Base-by-base conservation (phyloP, 1,139 yeast genomes). In the Wickerhamomyces sp. region DNA sequence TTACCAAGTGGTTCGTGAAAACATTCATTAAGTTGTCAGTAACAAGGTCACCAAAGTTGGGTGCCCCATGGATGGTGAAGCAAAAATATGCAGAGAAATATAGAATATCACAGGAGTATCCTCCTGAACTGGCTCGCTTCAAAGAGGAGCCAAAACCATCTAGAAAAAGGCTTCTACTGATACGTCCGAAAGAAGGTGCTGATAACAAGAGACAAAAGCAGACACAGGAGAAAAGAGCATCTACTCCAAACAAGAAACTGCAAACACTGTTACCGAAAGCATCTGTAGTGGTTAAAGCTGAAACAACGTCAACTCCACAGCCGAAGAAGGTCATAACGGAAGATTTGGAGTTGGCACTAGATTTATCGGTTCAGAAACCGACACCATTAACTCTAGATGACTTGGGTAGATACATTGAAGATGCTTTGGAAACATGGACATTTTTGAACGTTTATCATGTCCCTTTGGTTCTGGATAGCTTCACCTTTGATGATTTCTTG, bases 31-130 rank as follows among this genome's bases (percentile, higher is more conserved):
- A 90, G 56, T 74, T 89, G 52, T 80, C 96, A 6, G 78, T 92
- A 52, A 73, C 87, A 4, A 75, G 96, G 51, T 87, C 92, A 5
- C 75, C 82, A 43, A 85, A 85, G 69, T 73, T 83, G 33, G 97
- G 97, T 2, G 95, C 97, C 3, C 97, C 98, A 1, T 92, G 97
- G 97, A 81, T 92, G 16, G 95, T 92, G n/a, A 85, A 84, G 58
- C 79, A 77, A 26, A 80, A 81, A 50, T 88, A 78, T 58, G 61
- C 85, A 2, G 69, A 67, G 44, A 72, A 71, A 47, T 80, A 76
- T 55, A 65, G 82, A 51, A 79, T 80, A 10, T 73, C 82, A 12
- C 68, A 72, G 33, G 78, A 70, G 34, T 75, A 72, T 52, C 87
- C 87, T 0, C 70, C 72, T 10, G 75, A 74, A 43, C 60, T 75